Conservation (phyloP, 1,284 basidiomycete species). For the Jaminaea rosea region DNA sequence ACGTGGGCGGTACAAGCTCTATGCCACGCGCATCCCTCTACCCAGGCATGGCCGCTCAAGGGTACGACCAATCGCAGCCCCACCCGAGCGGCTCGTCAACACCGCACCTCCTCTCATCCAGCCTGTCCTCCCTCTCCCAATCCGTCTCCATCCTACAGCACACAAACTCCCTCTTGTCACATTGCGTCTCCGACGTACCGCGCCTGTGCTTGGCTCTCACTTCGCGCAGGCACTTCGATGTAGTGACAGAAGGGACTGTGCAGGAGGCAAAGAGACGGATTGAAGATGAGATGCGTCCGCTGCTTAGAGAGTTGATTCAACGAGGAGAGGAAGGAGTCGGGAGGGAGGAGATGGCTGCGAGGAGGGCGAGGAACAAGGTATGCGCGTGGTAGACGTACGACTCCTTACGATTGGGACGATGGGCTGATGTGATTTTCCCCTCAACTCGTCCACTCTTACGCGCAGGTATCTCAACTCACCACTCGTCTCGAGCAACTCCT, state of each 20-base stretch:
- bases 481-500: background rate
- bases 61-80: too few relatives aligned
- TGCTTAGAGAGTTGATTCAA: background rate
- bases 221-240: background rate
- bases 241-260: background rate
- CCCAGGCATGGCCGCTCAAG: background rate
- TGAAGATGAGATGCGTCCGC: background rate
- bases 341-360: background rate
- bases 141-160: background rate
- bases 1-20: too few relatives aligned
- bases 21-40: background rate
- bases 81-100: background rate
- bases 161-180: background rate
- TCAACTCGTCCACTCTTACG: background rate
- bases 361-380: conserved; percentile 1
- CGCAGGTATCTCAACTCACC: background rate
- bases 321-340: background rate
- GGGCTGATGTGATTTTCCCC: background rate
- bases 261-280: background rate
- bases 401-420: background rate
- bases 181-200: background rate
- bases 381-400: background rate
- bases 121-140: background rate
- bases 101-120: background rate
- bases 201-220: background rate